Evolutionary conservation across 257 asterid species (phyloP).

Genomic region (Cruciata laevipes): DNA sequence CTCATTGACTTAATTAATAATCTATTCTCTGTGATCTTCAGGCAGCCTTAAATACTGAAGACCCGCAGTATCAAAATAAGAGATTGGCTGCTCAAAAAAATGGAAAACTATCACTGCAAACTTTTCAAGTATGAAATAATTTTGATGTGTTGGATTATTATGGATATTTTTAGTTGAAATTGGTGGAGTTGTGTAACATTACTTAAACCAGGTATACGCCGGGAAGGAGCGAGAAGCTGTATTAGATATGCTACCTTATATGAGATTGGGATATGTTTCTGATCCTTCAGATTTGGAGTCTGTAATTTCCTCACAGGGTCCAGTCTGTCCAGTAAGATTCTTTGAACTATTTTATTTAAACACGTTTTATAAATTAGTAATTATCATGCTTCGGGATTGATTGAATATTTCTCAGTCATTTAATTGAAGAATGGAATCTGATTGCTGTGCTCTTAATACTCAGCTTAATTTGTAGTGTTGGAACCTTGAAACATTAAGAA

Average conservation of each 20-base stretch:
- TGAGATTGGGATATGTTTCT: slow-evolving; percentile 86
- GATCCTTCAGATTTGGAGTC: slow-evolving; percentile 93
- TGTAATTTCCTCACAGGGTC: slow-evolving; percentile 91
- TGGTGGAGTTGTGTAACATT: slow-evolving; percentile 16
- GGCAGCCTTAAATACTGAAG: slow-evolving; percentile 93
- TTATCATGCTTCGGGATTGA: neutral
- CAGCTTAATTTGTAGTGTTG: neutral
- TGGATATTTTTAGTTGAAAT: neutral
- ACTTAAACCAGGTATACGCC: slow-evolving; percentile 46
- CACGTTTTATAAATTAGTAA: neutral
- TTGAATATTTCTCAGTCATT: no score
- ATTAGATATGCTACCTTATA: slow-evolving; percentile 89
- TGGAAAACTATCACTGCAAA: slow-evolving; percentile 77
- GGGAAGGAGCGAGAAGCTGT: slow-evolving; percentile 94
- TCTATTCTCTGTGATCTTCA: slow-evolving; percentile 18
- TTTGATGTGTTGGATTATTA: neutral
- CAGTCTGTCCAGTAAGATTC: slow-evolving; percentile 79
- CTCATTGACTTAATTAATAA: slow-evolving; percentile 16
- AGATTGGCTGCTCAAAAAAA: slow-evolving; percentile 98
- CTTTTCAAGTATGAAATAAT: slow-evolving; percentile 52
- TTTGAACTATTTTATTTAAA: slow-evolving; percentile 1
- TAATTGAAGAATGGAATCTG: neutral
- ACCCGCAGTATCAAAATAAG: slow-evolving; percentile 97
- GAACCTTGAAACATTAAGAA: neutral
- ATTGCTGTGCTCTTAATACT: neutral